Evolutionary conservation across 305 asterid genomes (phyloP).

Genomic region (Fraxinus greggii): DNA sequence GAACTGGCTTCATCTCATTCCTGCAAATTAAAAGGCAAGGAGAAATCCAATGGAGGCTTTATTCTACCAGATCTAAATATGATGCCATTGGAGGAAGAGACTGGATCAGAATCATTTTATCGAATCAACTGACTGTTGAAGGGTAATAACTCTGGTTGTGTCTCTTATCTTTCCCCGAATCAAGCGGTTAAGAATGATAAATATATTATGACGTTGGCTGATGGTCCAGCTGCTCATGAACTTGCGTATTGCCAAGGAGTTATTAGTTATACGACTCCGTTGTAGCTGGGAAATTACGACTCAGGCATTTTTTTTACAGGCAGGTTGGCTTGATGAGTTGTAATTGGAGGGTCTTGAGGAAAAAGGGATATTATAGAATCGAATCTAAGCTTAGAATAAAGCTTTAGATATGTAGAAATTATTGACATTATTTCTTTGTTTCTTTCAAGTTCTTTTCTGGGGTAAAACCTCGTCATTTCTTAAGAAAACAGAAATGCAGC

Average conservation of each 20-base stretch:
- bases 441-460: neutral
- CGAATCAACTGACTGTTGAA: slow-evolving; percentile 16
- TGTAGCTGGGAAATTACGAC: neutral
- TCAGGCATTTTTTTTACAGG: neutral
- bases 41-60: slow-evolving; percentile 22
- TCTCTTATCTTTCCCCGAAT: neutral
- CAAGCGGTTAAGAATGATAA: neutral
- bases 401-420: slow-evolving; percentile 1
- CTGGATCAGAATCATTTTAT: neutral
- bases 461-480: neutral
- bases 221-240: neutral
- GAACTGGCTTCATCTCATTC: slow-evolving; percentile 19
- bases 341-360: neutral
- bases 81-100: slow-evolving; percentile 34
- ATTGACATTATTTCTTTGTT: neutral
- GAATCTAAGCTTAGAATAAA: neutral
- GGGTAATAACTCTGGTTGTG: neutral
- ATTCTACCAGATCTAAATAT: slow-evolving; percentile 39
- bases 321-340: neutral
- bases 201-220: neutral
- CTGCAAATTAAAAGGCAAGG: neutral
- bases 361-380: neutral
- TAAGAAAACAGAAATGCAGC: neutral
- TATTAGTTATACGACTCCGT: neutral
- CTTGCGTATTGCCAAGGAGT: neutral